These are phyloP conservation scores for Aurantiochytrium sp. DNA, from an alignment of 108 stramenopile genomes.

Conservation along the genomic window DNA sequence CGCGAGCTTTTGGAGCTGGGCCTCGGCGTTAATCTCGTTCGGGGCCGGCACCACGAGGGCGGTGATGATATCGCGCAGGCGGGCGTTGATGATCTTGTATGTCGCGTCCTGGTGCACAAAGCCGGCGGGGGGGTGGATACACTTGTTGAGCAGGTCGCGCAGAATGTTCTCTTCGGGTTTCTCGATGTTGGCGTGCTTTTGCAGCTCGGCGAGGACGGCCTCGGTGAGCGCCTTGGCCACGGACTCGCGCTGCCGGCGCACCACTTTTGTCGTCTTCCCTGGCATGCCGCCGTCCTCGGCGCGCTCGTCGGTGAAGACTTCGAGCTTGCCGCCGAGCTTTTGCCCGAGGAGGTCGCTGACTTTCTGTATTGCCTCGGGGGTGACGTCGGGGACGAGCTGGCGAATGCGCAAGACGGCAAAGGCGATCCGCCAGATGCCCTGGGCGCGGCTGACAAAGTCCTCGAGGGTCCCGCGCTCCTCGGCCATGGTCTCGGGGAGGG, in stretches of 20 bases:
- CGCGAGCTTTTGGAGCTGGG: neutral
- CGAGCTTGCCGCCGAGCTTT: neutral
- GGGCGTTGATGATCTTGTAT: neutral
- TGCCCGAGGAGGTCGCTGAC: neutral
- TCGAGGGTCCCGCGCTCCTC: neutral
- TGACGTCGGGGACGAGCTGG: neutral
- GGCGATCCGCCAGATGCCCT: neutral
- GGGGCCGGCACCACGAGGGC: neutral
- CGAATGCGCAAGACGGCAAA: constrained; percentile 8
- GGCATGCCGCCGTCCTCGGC: neutral
- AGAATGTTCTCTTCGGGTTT: neutral
- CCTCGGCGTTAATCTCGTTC: neutral
- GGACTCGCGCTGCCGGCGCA: neutral
- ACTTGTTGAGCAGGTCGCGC: neutral
- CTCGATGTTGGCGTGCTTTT: neutral
- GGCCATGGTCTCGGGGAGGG: constrained; percentile 7
- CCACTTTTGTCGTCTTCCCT: neutral
- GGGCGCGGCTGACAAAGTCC: neutral
- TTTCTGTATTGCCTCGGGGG: neutral
- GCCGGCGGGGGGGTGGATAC: neutral
- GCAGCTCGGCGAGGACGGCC: neutral
- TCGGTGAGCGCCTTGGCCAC: neutral
- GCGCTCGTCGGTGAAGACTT: neutral
- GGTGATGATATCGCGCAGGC: neutral
- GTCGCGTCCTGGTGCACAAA: neutral